Percentiles rank a stretch among this genome's conserved stretches.
phyloP scores from a whole-genome alignment of 495 filamentous ascomycete species.

The Aspergillus homomorphus region DNA sequence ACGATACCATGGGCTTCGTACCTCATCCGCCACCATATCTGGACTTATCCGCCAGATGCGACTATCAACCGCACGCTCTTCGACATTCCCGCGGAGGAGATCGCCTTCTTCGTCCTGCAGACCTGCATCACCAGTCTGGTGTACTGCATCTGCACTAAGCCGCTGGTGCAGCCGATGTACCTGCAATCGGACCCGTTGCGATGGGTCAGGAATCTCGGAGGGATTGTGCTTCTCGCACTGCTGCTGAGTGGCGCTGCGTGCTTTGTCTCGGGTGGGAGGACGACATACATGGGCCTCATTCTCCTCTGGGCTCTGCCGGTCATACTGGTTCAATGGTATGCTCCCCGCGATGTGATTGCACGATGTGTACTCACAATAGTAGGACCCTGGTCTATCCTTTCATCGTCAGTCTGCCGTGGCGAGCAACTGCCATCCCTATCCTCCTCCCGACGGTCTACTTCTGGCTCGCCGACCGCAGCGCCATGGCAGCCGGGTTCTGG shows the following conservation, averaged over 20 bases:
- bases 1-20: constrained; percentile 73
- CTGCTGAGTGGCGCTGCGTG: not conserved
- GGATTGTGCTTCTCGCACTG: not conserved
- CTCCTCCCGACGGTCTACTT: constrained; percentile 61
- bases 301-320: constrained; percentile 64
- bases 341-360: not conserved
- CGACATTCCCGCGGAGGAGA: constrained; percentile 60
- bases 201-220: not conserved
- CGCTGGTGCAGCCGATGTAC: constrained; percentile 55
- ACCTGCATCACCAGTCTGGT: constrained; percentile 66
- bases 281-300: constrained; percentile 64
- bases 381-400: constrained; percentile 28
- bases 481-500: constrained; percentile 62
- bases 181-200: constrained; percentile 30
- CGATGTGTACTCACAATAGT: not conserved
- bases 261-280: constrained; percentile 29
- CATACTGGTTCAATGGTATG: constrained; percentile 57
- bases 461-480: constrained; percentile 63
- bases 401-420: constrained; percentile 50
- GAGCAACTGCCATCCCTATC: constrained; percentile 53
- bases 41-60: constrained; percentile 63
- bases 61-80: constrained; percentile 56
- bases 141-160: constrained; percentile 62
- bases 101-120: constrained; percentile 75
- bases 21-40: constrained; percentile 58